Conservation (phyloP, 257 asterid genomes). For the Salvia hispanica region DNA sequence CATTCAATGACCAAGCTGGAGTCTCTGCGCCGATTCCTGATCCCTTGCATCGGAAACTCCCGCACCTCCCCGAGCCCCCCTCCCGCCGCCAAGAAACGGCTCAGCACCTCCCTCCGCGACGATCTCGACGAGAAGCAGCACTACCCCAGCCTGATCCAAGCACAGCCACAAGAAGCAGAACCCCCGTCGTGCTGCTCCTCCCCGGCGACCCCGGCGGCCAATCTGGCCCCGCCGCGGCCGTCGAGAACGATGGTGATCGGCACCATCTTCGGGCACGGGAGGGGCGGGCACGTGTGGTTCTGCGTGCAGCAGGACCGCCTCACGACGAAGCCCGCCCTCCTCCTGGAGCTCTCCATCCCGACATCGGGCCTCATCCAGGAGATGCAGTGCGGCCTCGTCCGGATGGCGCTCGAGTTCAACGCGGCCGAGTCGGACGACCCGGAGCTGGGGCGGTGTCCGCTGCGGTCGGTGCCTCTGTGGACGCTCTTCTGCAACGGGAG, state of each 20-base stretch:
- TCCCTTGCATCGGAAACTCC: slow-evolving; percentile 67
- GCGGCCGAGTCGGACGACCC: slow-evolving; percentile 51
- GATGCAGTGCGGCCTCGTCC: slow-evolving; percentile 75
- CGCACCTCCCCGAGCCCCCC: slow-evolving; percentile 51
- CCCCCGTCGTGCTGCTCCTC: slow-evolving; percentile 49
- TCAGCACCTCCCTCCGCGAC: slow-evolving; percentile 88
- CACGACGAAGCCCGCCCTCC: slow-evolving; percentile 59
- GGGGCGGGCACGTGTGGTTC: slow-evolving; percentile 90
- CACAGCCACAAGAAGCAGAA: slow-evolving; percentile 6
- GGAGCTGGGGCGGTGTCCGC: slow-evolving; percentile 60
- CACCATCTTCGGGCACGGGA: slow-evolving; percentile 85
- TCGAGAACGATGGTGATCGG: slow-evolving; percentile 92
- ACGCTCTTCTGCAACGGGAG: slow-evolving; percentile 80
- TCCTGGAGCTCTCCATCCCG: slow-evolving; percentile 83
- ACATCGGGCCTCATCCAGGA: slow-evolving; percentile 75
- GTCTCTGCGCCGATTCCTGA: slow-evolving; percentile 79
- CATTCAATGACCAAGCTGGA: slow-evolving; percentile 59
- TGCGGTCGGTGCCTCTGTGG: slow-evolving; percentile 83
- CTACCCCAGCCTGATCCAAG: background rate
- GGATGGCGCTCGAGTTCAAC: slow-evolving; percentile 87
- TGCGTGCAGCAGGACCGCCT: slow-evolving; percentile 83
- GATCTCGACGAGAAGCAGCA: slow-evolving; percentile 22
- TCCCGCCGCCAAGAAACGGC: slow-evolving; percentile 65
- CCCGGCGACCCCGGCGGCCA: slow-evolving; percentile 28
- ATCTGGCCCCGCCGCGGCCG: slow-evolving; percentile 60